These are phyloP conservation scores for Eremomyces bilateralis DNA, from an alignment of 495 filamentous ascomycete species.

Conservation along the genomic window DNA sequence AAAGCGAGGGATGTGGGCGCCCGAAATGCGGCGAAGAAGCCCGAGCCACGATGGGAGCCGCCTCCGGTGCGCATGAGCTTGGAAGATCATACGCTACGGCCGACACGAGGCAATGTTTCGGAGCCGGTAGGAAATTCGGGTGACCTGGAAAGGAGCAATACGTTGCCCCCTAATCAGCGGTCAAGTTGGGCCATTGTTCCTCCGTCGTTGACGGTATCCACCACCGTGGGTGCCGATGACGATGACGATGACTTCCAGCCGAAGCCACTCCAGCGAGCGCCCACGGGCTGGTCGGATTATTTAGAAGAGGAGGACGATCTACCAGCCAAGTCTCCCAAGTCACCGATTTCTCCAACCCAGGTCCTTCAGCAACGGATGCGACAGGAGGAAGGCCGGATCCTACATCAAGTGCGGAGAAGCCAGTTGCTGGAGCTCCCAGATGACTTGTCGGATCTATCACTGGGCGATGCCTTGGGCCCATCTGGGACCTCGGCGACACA, in stretches of 20 bases:
- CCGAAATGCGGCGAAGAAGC: constrained; percentile 7
- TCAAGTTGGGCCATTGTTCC: too few species aligned
- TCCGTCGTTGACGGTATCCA: too few species aligned
- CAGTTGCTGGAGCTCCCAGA: too few species aligned
- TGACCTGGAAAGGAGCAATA: not conserved
- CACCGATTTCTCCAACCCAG: constrained; percentile 25
- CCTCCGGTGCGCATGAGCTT: not conserved
- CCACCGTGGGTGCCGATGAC: too few species aligned
- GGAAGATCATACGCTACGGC: not conserved
- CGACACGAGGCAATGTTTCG: not conserved
- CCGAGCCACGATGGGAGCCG: not conserved
- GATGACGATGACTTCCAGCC: too few species aligned
- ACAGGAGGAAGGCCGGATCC: constrained; percentile 45
- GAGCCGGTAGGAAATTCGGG: not conserved
- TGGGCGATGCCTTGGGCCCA: too few species aligned
- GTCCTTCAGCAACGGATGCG: constrained; percentile 48
- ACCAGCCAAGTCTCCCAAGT: constrained; percentile 7
- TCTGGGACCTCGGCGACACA: too few species aligned
- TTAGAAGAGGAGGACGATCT: constrained; percentile 7
- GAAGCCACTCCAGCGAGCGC: constrained; percentile 5
- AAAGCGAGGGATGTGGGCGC: too few species aligned
- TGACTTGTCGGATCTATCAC: too few species aligned
- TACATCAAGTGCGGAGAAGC: constrained; percentile 23
- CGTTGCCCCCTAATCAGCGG: too few species aligned
- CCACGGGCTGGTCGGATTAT: constrained; percentile 7